Evolutionary conservation across 345 rosid genomes (phyloP).

Genomic region (Geranium brycei): DNA sequence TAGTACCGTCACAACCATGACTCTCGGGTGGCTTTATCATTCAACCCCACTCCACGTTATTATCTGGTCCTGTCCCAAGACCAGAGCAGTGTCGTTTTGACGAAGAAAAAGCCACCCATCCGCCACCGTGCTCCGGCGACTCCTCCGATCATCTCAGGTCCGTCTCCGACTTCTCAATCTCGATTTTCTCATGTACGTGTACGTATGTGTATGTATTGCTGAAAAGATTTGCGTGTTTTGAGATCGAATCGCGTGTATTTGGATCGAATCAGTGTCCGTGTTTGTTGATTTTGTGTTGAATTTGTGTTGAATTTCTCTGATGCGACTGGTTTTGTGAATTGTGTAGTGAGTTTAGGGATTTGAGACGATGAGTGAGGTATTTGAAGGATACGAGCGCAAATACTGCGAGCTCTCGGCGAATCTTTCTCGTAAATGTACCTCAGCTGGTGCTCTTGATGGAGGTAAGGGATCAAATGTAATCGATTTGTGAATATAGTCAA

Average conservation of each 20-base stretch:
- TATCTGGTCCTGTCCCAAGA: too few relatives aligned
- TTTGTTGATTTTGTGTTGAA: background rate
- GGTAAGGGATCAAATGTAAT: constrained; percentile 15
- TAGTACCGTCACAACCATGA: too few relatives aligned
- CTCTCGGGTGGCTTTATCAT: too few relatives aligned
- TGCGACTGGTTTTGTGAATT: background rate
- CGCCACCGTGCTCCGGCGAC: background rate
- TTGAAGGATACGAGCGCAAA: constrained; percentile 44
- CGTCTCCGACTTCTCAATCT: too few relatives aligned
- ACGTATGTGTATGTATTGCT: too few relatives aligned
- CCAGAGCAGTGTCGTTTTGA: background rate
- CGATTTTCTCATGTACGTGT: too few relatives aligned
- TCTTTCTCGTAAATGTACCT: constrained; percentile 42
- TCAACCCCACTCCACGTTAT: too few relatives aligned
- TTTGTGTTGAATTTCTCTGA: background rate
- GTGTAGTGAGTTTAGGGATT: background rate
- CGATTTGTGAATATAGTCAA: too few relatives aligned
- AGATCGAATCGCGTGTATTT: too few relatives aligned
- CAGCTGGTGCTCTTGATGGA: constrained; percentile 36
- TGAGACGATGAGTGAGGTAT: constrained; percentile 45
- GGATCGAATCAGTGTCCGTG: too few relatives aligned
- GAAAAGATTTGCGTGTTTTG: too few relatives aligned
- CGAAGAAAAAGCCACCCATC: background rate
- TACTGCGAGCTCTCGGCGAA: constrained; percentile 54
- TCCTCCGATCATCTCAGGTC: background rate